Percentiles rank a stretch among this genome's conserved stretches.
These are phyloP conservation scores for Epichloe coenophiala DNA, from an alignment of 2,329 filamentous ascomycete species.

Conservation along the genomic window DNA sequence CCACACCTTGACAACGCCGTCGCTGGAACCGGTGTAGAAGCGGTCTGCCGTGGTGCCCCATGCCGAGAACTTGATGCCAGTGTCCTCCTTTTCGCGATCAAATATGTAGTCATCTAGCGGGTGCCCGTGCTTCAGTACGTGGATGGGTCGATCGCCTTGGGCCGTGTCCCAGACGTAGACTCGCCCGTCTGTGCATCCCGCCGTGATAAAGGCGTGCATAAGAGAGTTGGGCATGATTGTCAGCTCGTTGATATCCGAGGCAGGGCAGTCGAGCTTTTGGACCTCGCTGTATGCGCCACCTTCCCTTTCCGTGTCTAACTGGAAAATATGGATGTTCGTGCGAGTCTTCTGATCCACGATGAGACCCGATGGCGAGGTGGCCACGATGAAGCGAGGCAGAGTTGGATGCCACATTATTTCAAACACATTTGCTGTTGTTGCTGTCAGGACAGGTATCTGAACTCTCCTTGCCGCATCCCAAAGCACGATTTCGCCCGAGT, in stretches of 20 bases:
- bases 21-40: constrained; percentile 50
- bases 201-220: constrained; percentile 40
- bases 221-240: constrained; percentile 42
- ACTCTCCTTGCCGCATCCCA: constrained; percentile 37
- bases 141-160: constrained; percentile 39
- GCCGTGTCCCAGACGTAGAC: constrained; percentile 52
- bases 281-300: constrained; percentile 26
- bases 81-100: constrained; percentile 41
- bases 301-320: constrained; percentile 13
- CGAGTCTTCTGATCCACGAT: constrained; percentile 29
- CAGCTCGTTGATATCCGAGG: constrained; percentile 49
- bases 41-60: constrained; percentile 45
- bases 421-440: constrained; percentile 46
- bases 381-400: constrained; percentile 38
- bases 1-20: constrained; percentile 51
- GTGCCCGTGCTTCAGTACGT: constrained; percentile 39
- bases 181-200: constrained; percentile 46
- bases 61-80: constrained; percentile 49
- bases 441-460: constrained; percentile 34
- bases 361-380: constrained; percentile 39
- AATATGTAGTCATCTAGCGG: constrained; percentile 26
- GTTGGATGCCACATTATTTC: constrained; percentile 51
- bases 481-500: constrained; percentile 45
- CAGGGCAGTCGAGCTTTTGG: constrained; percentile 44
- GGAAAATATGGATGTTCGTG: constrained; percentile 47